Evolutionary conservation across 768 basidiomycete genomes (phyloP), one percentile per base, ranked within the genome.

Genomic region (Collybia mongolica): DNA sequence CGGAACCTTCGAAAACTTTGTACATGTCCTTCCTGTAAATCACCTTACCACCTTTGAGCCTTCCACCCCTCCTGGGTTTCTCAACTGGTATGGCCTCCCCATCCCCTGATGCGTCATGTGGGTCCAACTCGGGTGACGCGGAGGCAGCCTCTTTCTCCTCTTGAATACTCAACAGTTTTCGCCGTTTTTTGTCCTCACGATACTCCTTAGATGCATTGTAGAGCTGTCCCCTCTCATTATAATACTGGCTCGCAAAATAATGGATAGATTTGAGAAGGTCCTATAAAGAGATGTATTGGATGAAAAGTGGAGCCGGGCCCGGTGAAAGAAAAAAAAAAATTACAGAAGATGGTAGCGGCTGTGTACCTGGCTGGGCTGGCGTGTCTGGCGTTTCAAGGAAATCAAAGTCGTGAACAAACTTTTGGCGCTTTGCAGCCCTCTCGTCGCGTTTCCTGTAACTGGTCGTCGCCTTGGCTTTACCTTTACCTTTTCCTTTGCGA

Each of bases 1-100:
- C 85, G 8, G 84, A 83, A 3, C 89, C 89, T 56, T 89, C 84
- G 53, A 89, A 72, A 2, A 79, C 72, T 58, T 78, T 86, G 62
- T 90, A 90, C 89, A 91, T 90, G 55, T 88, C 85, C 54, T 72
- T 68, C 23, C 67, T 62, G 24, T 70, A 41, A 23, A 39, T 46
- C 29, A 49, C 63, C 52, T 47, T 58, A 52, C 50, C 58, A 48
- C 55, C 55, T 55, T 53, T 55, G 55, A 57, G 29, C 44, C 55
- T 8, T 54, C 64, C 42, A 45, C 52, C 47, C 53, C 56, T 42
- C 51, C 23, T 19, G 18, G 37, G 41, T 51, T 35, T 20, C 41
- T 59, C 51, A 14, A 36, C 28, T 12, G 50, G 37, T 19, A 28
- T 51, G 36, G 51, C 49, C 12, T 51, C 53, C 44, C 39, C 46